These are phyloP conservation scores for Arthromyces matolae DNA, from an alignment of 768 basidiomycete genomes.

Conservation along the genomic window DNA sequence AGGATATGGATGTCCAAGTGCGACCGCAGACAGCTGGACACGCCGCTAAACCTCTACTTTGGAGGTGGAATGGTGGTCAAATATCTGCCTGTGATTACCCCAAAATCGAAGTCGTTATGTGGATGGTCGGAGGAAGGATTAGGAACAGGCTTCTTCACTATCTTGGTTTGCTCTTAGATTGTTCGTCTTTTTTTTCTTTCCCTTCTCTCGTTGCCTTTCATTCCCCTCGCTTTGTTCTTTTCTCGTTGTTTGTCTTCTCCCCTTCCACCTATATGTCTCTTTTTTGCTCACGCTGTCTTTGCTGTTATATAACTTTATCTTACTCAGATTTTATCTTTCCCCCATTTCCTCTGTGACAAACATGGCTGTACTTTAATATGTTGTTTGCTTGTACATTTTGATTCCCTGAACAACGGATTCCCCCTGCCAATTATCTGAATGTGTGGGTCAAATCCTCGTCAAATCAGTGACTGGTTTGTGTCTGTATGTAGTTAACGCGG, in stretches of 20 bases:
- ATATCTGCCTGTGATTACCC: no score
- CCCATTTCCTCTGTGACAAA: neutral
- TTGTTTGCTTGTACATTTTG: no score
- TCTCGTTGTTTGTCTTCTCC: neutral
- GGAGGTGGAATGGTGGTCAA: no score
- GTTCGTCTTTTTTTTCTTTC: neutral
- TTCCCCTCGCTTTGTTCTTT: slow-evolving; percentile 2
- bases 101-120: neutral
- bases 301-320: neutral
- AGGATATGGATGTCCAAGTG: neutral
- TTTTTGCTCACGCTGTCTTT: neutral
- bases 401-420: no score
- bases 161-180: neutral
- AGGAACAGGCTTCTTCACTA: neutral
- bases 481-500: no score
- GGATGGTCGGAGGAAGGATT: slow-evolving; percentile 6
- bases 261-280: neutral
- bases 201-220: slow-evolving; percentile 1
- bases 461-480: no score
- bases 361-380: no score
- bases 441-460: neutral
- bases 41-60: neutral
- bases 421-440: no score
- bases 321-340: neutral
- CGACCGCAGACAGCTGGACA: neutral